Evolutionary conservation across 106 monocot species (phyloP).

Genomic region (Iris macrosiphon): DNA sequence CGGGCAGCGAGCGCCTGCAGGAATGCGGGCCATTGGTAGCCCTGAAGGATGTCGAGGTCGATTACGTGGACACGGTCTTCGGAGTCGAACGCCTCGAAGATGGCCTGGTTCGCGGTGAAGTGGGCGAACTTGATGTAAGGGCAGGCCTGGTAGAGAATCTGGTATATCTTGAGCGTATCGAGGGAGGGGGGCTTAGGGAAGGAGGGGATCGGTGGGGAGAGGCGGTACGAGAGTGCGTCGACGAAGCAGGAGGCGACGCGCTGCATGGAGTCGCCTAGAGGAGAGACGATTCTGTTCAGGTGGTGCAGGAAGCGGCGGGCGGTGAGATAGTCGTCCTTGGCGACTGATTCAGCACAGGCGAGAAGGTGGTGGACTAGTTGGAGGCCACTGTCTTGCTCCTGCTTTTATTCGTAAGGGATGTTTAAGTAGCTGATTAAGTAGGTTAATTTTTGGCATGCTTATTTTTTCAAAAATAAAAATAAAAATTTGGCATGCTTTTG

Average conservation of each 20-base stretch:
- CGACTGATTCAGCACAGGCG: slow-evolving; percentile 30
- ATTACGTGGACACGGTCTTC: slow-evolving; percentile 36
- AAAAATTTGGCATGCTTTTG: no score
- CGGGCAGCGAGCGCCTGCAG: slow-evolving; percentile 35
- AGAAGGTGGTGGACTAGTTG: slow-evolving; percentile 38
- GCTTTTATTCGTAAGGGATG: neutral
- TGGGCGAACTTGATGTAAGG: slow-evolving; percentile 51
- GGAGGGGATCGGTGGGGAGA: slow-evolving; percentile 4
- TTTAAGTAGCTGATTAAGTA: no score
- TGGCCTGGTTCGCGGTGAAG: slow-evolving; percentile 55
- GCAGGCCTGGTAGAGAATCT: slow-evolving; percentile 44
- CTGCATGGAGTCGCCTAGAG: slow-evolving; percentile 45
- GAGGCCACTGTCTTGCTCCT: slow-evolving; percentile 43
- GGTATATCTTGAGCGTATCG: slow-evolving; percentile 30
- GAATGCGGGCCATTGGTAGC: slow-evolving; percentile 47
- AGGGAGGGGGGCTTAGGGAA: neutral
- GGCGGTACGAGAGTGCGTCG: slow-evolving; percentile 26
- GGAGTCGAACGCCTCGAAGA: slow-evolving; percentile 39
- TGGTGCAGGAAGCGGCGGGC: slow-evolving; percentile 31
- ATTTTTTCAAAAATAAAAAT: no score
- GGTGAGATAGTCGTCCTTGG: slow-evolving; percentile 30
- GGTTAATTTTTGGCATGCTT: no score
- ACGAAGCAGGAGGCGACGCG: slow-evolving; percentile 39
- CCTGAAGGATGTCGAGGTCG: slow-evolving; percentile 40
- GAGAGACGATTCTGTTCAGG: slow-evolving; percentile 23